Percentiles rank a stretch among this genome's conserved stretches.
phyloP scores from a whole-genome alignment of 495 filamentous ascomycete species.

The Podospora australis region DNA sequence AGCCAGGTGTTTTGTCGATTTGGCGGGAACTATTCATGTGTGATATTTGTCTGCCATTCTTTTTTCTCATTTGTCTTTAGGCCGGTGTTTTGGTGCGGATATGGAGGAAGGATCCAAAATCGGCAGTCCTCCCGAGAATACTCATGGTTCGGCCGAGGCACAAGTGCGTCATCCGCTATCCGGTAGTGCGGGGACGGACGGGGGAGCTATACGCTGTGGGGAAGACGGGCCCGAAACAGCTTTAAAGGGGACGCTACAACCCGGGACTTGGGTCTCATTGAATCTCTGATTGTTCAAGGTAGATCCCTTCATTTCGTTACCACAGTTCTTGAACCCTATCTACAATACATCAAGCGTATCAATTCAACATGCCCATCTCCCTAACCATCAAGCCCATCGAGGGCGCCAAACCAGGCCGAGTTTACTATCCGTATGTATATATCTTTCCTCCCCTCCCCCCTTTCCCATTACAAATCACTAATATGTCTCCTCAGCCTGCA shows the following conservation, averaged over 20 bases:
- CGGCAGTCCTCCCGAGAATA: no score
- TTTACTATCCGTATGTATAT: constrained; percentile 65
- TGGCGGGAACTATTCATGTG: constrained; percentile 1
- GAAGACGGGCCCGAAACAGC: background rate
- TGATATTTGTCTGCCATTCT: background rate
- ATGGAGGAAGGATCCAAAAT: no score
- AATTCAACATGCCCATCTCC: constrained; percentile 36
- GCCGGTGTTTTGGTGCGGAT: background rate
- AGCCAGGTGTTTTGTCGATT: constrained; percentile 13
- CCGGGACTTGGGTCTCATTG: no score
- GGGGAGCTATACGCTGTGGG: no score
- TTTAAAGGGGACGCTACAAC: no score
- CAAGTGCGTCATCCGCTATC: constrained; percentile 13
- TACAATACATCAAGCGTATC: background rate
- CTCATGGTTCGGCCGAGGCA: constrained; percentile 17
- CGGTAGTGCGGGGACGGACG: constrained; percentile 15
- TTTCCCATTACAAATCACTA: background rate
- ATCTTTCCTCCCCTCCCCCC: background rate
- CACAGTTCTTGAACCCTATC: background rate
- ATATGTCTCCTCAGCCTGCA: constrained; percentile 46
- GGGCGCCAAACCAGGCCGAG: constrained; percentile 69
- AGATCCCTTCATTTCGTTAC: background rate
- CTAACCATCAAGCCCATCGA: constrained; percentile 48
- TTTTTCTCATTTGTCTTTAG: background rate
- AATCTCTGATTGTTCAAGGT: background rate